Percentiles rank a stretch among this genome's conserved stretches.
Evolutionary conservation across 164 flowering plant species (phyloP).

Genomic region (Nymphaea colorata): DNA sequence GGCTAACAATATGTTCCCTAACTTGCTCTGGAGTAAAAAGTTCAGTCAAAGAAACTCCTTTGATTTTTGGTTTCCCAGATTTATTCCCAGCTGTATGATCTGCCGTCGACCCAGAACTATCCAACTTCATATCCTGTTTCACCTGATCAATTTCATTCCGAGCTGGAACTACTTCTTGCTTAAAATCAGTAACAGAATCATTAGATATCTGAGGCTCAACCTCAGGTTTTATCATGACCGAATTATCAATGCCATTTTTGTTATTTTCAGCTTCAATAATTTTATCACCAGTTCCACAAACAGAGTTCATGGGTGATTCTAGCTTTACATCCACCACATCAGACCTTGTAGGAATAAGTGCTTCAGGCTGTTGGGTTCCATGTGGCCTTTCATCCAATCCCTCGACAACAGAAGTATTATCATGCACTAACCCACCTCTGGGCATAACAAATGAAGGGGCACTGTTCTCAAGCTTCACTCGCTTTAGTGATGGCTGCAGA

Average conservation of each 20-base stretch:
- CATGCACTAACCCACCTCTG: constrained; percentile 24
- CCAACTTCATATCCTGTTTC: constrained; percentile 24
- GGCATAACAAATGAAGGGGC: constrained; percentile 22
- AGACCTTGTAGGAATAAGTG: constrained; percentile 21
- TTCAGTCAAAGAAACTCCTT: constrained; percentile 91
- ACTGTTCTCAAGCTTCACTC: constrained; percentile 60
- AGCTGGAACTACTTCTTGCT: constrained; percentile 21
- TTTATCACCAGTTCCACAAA: constrained; percentile 19
- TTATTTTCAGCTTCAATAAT: constrained; percentile 14
- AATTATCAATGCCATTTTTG: constrained; percentile 23
- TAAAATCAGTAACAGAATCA: constrained; percentile 27
- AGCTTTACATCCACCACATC: constrained; percentile 37
- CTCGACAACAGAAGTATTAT: constrained; percentile 16
- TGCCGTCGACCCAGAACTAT: constrained; percentile 20
- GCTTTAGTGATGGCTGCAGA: constrained; percentile 47
- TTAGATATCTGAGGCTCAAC: constrained; percentile 17
- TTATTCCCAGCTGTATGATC: constrained; percentile 44
- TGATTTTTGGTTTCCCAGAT: constrained; percentile 87
- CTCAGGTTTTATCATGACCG: constrained; percentile 21
- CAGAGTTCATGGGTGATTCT: constrained; percentile 28
- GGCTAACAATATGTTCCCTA: constrained; percentile 72
- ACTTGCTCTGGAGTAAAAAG: constrained; percentile 95
- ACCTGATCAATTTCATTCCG: constrained; percentile 13
- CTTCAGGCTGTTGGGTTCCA: constrained; percentile 22
- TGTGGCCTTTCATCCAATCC: constrained; percentile 21